phyloP scores from a whole-genome alignment of 495 filamentous ascomycete species.

The Chlorociboria aeruginascens region DNA sequence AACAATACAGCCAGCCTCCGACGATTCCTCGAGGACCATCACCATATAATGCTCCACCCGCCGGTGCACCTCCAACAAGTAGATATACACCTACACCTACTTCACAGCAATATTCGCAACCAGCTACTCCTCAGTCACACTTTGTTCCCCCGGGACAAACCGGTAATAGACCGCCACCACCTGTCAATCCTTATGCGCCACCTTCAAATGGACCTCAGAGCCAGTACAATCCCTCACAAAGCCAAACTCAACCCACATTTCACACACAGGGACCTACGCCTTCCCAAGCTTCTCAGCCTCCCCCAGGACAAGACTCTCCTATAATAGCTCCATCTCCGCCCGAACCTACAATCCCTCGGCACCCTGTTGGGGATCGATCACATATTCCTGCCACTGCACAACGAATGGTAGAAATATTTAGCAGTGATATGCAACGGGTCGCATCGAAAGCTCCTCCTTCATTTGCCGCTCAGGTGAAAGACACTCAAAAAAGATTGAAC shows the following conservation, averaged over 20 bases:
- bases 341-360: conserved; percentile 37
- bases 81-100: conserved; percentile 78
- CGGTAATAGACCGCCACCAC: conserved; percentile 29
- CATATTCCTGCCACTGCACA: conserved; percentile 71
- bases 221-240: conserved; percentile 25
- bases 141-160: conserved; percentile 40
- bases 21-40: conserved; percentile 66
- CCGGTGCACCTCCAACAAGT: conserved; percentile 60
- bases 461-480: conserved; percentile 76
- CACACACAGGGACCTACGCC: conserved; percentile 16
- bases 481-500: conserved; percentile 83
- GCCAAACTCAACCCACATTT: conserved; percentile 8
- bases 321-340: conserved; percentile 29
- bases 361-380: conserved; percentile 79
- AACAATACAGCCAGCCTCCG: conserved; percentile 35
- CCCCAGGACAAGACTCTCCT: conserved; percentile 20
- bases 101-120: conserved; percentile 35
- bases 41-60: conserved; percentile 77
- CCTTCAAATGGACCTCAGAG: conserved; percentile 23
- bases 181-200: conserved; percentile 51
- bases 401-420: conserved; percentile 71
- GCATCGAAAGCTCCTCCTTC: conserved; percentile 67
- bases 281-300: conserved; percentile 17
- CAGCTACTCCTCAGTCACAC: conserved; percentile 28
- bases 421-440: conserved; percentile 75